Evolutionary conservation across 352 stramenopile species (phyloP).

Genomic region (Pythium dissimile): DNA sequence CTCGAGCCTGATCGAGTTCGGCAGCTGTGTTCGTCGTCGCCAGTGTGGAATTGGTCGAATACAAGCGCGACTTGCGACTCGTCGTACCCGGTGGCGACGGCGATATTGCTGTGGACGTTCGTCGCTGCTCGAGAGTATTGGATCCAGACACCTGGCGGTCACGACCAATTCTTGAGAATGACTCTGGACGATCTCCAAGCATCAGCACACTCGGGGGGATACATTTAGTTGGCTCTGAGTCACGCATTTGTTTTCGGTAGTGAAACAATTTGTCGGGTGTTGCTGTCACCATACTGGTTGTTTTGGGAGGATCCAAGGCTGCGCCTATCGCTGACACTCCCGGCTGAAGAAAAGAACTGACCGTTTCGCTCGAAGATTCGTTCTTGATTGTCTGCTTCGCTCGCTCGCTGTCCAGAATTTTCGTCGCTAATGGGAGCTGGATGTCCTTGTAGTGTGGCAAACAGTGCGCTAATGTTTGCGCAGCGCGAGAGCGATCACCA

Average conservation of each 20-base stretch:
- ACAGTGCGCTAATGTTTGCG: slow-evolving; percentile 27
- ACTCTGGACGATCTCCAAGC: slow-evolving; percentile 8
- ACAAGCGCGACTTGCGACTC: neutral
- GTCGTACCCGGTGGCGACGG: neutral
- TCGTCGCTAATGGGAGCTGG: slow-evolving; percentile 16
- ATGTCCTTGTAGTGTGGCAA: slow-evolving; percentile 37
- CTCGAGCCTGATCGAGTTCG: slow-evolving; percentile 8
- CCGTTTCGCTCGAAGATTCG: neutral
- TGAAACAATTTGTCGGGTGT: slow-evolving; percentile 10
- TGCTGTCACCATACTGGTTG: neutral
- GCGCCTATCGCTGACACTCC: neutral
- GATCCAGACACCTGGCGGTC: neutral
- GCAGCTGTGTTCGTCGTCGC: neutral
- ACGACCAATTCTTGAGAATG: neutral
- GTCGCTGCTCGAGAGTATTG: neutral
- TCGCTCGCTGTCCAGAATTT: slow-evolving; percentile 29
- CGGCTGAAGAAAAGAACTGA: neutral
- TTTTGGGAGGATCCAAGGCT: neutral
- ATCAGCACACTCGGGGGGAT: slow-evolving; percentile 1
- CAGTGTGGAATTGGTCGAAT: slow-evolving; percentile 1
- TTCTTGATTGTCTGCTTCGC: slow-evolving; percentile 19
- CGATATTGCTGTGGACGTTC: slow-evolving; percentile 1
- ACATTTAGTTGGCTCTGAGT: slow-evolving; percentile 15
- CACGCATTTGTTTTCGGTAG: slow-evolving; percentile 5
- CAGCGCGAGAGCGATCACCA: slow-evolving; percentile 17